phyloP scores from a whole-genome alignment of 2,329 filamentous ascomycete genomes.

The Monosporascus sp. region DNA sequence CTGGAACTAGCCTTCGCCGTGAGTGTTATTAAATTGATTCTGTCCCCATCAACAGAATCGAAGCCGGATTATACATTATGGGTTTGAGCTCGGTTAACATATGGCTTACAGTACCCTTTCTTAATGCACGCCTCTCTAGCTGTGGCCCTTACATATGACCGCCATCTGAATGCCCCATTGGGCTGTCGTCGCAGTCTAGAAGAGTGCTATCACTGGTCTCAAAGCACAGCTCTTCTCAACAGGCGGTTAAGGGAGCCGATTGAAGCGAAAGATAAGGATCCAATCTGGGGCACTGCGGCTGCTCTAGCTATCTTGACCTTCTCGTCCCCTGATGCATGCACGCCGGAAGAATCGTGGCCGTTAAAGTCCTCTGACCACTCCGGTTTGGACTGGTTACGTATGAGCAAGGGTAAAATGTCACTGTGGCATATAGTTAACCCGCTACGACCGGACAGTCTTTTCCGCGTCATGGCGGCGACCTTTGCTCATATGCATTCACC shows the following conservation, averaged over 20 bases:
- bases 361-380: slow-evolving; percentile 15
- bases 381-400: slow-evolving; percentile 30
- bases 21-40: slow-evolving; percentile 12
- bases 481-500: slow-evolving; percentile 33
- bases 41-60: neutral
- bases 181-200: slow-evolving; percentile 23
- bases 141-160: slow-evolving; percentile 36
- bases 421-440: slow-evolving; percentile 30
- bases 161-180: slow-evolving; percentile 21
- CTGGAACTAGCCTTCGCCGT: slow-evolving; percentile 33
- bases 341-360: slow-evolving; percentile 30
- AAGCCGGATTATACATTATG: neutral
- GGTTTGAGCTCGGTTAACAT: slow-evolving; percentile 4
- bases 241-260: slow-evolving; percentile 30
- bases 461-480: slow-evolving; percentile 25
- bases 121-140: slow-evolving; percentile 42
- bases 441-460: slow-evolving; percentile 30
- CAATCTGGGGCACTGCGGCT: slow-evolving; percentile 42
- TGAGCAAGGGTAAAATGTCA: slow-evolving; percentile 31
- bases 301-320: slow-evolving; percentile 36
- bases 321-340: slow-evolving; percentile 31
- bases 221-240: slow-evolving; percentile 35
- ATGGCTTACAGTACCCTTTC: slow-evolving; percentile 31
- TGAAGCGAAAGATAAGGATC: slow-evolving; percentile 31
- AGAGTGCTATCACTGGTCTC: slow-evolving; percentile 40